Percentiles rank a stretch among this genome's conserved stretches.
Evolutionary conservation across 148 eudicot genomes (phyloP).

Genomic region (Simmondsia chinensis): DNA sequence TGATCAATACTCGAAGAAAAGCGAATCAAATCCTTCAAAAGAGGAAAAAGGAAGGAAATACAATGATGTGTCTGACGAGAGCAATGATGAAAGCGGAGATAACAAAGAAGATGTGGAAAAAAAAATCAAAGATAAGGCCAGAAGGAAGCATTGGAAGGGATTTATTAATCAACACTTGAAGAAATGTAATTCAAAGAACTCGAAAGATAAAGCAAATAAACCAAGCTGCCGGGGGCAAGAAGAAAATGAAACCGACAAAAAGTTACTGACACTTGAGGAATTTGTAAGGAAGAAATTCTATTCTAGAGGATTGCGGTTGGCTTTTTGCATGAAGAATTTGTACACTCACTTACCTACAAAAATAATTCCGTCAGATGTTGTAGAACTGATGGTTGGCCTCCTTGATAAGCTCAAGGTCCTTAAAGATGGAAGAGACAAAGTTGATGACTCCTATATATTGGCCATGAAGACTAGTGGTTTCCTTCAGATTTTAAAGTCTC

Average conservation of each 20-base stretch:
- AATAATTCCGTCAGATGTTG: constrained; percentile 11
- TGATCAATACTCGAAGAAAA: not conserved
- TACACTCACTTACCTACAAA: constrained; percentile 57
- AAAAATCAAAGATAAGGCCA: too few species aligned
- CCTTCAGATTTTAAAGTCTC: constrained; percentile 10
- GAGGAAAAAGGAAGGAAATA: too few species aligned
- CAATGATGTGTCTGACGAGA: too few species aligned
- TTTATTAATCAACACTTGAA: not conserved
- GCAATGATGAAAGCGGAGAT: too few species aligned
- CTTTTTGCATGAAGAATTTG: constrained; percentile 16
- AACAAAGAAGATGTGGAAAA: too few species aligned
- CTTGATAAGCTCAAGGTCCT: constrained; percentile 17
- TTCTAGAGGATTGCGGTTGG: constrained; percentile 11
- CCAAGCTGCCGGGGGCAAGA: not conserved
- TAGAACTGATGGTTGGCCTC: constrained; percentile 22
- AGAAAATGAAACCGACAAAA: not conserved
- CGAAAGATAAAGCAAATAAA: not conserved
- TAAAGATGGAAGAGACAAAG: not conserved
- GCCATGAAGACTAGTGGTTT: constrained; percentile 3
- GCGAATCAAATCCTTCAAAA: not conserved
- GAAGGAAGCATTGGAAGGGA: constrained; percentile 1
- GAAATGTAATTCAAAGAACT: not conserved
- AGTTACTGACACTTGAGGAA: constrained; percentile 10
- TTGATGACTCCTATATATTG: constrained; percentile 1
- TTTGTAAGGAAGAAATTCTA: constrained; percentile 18